These are phyloP conservation scores for Knufia petricola DNA, from an alignment of 2,329 filamentous ascomycete genomes.

Conservation along the genomic window DNA sequence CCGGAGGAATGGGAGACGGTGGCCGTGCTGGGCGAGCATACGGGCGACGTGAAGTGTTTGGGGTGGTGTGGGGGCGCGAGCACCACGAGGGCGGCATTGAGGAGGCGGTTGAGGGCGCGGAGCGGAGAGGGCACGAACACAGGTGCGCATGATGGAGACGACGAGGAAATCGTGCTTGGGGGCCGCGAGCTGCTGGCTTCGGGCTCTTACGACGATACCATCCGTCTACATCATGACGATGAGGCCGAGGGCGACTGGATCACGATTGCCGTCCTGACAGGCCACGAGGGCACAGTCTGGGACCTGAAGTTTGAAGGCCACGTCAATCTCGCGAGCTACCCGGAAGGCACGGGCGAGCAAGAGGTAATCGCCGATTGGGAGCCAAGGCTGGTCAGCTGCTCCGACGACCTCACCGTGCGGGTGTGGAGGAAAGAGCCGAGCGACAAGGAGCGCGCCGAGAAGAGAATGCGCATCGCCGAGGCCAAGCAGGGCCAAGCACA, in stretches of 20 bases:
- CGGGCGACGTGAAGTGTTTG: slow-evolving; percentile 89
- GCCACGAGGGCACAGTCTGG: slow-evolving; percentile 84
- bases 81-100: slow-evolving; percentile 4
- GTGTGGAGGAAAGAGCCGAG: slow-evolving; percentile 63
- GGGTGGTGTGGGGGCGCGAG: slow-evolving; percentile 67
- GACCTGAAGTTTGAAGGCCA: slow-evolving; percentile 56
- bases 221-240: slow-evolving; percentile 62
- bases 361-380: slow-evolving; percentile 27
- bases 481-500: no score
- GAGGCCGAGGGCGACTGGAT: slow-evolving; percentile 90
- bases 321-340: slow-evolving; percentile 13
- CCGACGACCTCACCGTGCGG: slow-evolving; percentile 69
- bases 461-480: slow-evolving; percentile 1
- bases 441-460: slow-evolving; percentile 39
- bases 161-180: slow-evolving; percentile 16
- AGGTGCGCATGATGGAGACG: slow-evolving; percentile 3
- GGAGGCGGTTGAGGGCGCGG: slow-evolving; percentile 14
- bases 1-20: slow-evolving; percentile 94
- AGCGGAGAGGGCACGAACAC: slow-evolving; percentile 33
- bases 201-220: slow-evolving; percentile 88
- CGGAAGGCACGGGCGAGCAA: slow-evolving; percentile 11
- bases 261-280: slow-evolving; percentile 70
- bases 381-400: slow-evolving; percentile 65
- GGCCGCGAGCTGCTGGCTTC: slow-evolving; percentile 64
- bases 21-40: slow-evolving; percentile 87